Evolutionary conservation across 805 yeast species (phyloP).

Genomic region (Pichia phayaonensis): DNA sequence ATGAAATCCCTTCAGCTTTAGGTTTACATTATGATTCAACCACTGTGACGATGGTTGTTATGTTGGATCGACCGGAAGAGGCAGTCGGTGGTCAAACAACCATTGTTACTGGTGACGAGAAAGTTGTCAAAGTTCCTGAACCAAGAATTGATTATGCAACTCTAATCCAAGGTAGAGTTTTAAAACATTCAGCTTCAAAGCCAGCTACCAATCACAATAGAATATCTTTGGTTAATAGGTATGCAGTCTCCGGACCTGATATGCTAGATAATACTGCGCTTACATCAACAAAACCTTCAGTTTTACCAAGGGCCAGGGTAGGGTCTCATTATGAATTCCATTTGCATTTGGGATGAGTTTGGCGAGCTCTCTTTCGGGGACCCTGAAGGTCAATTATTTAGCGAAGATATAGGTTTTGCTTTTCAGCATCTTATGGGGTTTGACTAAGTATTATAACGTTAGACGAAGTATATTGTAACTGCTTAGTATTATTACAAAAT

Average conservation of each 20-base stretch:
- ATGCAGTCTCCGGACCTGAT: slow-evolving; percentile 22
- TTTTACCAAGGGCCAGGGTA: slow-evolving; percentile 28
- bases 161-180: slow-evolving; percentile 38
- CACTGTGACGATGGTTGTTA: slow-evolving; percentile 42
- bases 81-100: slow-evolving; percentile 46
- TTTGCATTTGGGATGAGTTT: too few species aligned
- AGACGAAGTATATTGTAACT: too few species aligned
- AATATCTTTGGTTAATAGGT: slow-evolving; percentile 29
- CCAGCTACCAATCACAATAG: slow-evolving; percentile 33
- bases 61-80: slow-evolving; percentile 39
- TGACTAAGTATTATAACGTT: too few species aligned
- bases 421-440: too few species aligned
- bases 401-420: too few species aligned
- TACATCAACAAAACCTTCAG: slow-evolving; percentile 30
- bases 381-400: too few species aligned
- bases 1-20: slow-evolving; percentile 36
- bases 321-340: too few species aligned
- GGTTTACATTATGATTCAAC: slow-evolving; percentile 43
- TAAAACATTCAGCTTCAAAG: slow-evolving; percentile 41
- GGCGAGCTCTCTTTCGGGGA: too few species aligned
- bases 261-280: slow-evolving; percentile 27
- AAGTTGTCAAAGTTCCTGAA: slow-evolving; percentile 26
- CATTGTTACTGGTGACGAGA: slow-evolving; percentile 36
- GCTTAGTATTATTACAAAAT: too few species aligned
- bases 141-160: slow-evolving; percentile 40